Evolutionary conservation across 805 yeast species (phyloP).

Genomic region (Schizosaccharomyces lindneri): DNA sequence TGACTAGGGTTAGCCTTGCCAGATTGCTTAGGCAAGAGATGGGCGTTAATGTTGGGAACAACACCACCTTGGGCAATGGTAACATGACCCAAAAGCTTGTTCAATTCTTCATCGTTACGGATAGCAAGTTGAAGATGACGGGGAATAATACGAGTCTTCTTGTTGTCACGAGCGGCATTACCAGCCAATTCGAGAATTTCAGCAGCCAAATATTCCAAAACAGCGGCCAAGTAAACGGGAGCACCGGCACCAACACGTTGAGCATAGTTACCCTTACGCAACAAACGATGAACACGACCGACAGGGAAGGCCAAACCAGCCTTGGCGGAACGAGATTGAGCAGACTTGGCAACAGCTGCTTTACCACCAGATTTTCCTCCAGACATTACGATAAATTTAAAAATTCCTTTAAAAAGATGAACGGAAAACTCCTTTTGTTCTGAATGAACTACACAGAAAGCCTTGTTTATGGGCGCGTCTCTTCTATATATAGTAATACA

Average conservation of each 20-base stretch:
- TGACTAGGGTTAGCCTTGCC: constrained; percentile 12
- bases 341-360: constrained; percentile 79
- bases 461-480: too few relatives aligned
- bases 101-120: constrained; percentile 96
- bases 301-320: constrained; percentile 99
- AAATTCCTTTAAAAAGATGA: too few relatives aligned
- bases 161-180: constrained; percentile 95
- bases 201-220: constrained; percentile 83
- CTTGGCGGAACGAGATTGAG: constrained; percentile 94
- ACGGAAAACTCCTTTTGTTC: too few relatives aligned
- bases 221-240: constrained; percentile 85
- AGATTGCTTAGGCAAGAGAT: constrained; percentile 64
- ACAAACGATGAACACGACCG: constrained; percentile 92
- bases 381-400: too few relatives aligned
- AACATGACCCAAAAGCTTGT: constrained; percentile 77
- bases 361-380: constrained; percentile 75
- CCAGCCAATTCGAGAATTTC: constrained; percentile 95
- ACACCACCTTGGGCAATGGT: constrained; percentile 99
- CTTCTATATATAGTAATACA: too few relatives aligned
- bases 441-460: too few relatives aligned
- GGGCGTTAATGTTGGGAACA: constrained; percentile 86
- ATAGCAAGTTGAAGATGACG: constrained; percentile 96
- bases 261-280: constrained; percentile 94
- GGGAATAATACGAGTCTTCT: constrained; percentile 96
- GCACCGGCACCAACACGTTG: constrained; percentile 99